Base-by-base conservation (phyloP, 129 eudicot species). In the Flaveria robusta region DNA sequence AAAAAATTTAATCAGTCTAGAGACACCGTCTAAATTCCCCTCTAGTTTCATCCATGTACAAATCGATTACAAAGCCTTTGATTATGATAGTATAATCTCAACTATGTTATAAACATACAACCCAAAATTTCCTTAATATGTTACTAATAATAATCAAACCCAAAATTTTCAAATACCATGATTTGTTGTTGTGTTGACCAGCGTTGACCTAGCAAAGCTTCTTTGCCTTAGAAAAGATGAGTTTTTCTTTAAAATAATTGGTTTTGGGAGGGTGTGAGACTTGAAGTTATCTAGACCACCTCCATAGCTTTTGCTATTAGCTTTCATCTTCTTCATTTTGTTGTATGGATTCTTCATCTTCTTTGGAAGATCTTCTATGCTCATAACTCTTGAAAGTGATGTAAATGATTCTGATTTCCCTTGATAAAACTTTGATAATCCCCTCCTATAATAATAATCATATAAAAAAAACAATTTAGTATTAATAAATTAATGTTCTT, bases 361-460 rank as follows among this genome's bases (percentile, higher is more conserved):
- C 85, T 91, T 91, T 31, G 86, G 87, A 52, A 91, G 85, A 85
- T 91, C 97, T 77, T 91, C 96, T 76, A 89, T 37, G 86, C 96
- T 87, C 83, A 77, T 76, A 63, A 87, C 96, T 74, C 79, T 87
- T 71, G 93, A 82, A 39, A 92, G 83, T 75, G 87, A 85, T 78
- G 96, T 84, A 60, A 84, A 92, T 26, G 97, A 92, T 74, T 92
- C 85, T 7, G 96, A 92, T 72, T 89, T 89, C 67, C 97, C 97
- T 22, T 92, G 77, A 70, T 92, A 92, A 68, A 50, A 92, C 77
- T 84, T 81, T 46, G 97, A 92, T 39, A 92, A 78, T 59, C 96
- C 96, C 71, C 87, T 85, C 82, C 96, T 92, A 86, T 74, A 82
- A 62, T 46, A 80, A 59, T 29, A 10, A 37, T 50, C 9, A 4